Percentiles rank a stretch among this genome's conserved stretches.
Evolutionary conservation across 2,329 filamentous ascomycete species (phyloP).

Genomic region (Alternaria postmessia): DNA sequence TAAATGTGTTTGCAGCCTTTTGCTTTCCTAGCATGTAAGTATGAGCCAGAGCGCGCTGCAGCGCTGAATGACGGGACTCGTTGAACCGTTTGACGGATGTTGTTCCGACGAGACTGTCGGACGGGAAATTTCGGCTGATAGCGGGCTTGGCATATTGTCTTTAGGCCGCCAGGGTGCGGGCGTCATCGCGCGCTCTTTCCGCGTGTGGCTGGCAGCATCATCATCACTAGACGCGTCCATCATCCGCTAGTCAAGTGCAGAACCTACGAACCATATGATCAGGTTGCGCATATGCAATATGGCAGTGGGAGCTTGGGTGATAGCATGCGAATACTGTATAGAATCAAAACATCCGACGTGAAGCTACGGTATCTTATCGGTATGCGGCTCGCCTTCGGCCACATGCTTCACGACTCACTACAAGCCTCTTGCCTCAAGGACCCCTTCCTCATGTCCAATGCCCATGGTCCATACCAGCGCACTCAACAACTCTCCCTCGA

Average conservation of each 20-base stretch:
- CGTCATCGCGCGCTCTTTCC: neutral
- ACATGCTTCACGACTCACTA: neutral
- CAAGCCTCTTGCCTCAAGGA: constrained; percentile 10
- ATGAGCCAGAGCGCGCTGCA: neutral
- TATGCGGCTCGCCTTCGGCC: neutral
- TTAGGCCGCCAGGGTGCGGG: neutral
- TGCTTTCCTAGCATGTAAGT: no score
- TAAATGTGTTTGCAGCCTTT: no score
- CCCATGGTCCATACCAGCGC: constrained; percentile 21
- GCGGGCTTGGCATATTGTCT: constrained; percentile 8
- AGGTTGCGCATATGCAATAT: neutral
- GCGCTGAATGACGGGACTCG: neutral
- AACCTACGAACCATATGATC: neutral
- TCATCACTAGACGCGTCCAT: neutral
- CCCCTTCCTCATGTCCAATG: constrained; percentile 1
- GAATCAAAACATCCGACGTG: neutral
- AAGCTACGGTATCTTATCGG: neutral
- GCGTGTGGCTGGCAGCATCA: neutral
- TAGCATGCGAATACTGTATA: neutral
- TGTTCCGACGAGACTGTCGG: constrained; percentile 1
- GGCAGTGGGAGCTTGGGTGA: neutral
- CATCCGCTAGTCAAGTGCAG: neutral
- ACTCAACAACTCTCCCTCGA: neutral
- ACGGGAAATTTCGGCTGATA: constrained; percentile 1
- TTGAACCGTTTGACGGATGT: neutral